Base-by-base conservation (phyloP, 2,329 filamentous ascomycete species). In the Ilyonectria mors-panacis region DNA sequence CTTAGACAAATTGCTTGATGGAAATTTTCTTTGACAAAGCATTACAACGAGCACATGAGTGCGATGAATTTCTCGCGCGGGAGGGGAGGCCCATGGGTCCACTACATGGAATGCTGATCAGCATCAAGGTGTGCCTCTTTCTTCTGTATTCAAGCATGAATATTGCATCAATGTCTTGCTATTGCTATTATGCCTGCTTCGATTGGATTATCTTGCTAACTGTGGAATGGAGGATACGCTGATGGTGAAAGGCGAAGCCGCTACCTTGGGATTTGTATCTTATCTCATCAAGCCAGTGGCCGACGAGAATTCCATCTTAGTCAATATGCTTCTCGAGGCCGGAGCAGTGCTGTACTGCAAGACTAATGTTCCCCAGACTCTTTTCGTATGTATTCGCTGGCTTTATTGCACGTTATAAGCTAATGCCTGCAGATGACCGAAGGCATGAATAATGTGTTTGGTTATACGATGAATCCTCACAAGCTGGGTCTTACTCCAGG, bases 31-130 rank as follows among this genome's bases (percentile, higher is more conserved):
- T 63, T 19, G 42, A 42, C 7, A 37, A 56, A 2, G 53, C 50
- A 28, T 9, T 63, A 2, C 19, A 50, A 8, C 19, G 45, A 3
- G 60, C 60, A 12, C 26, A 63, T 23, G 60, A 28, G 4, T 48
- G 51, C 21, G 60, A 63, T 15, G 60, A 47, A 6, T 30, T 48
- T 21, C 51, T 63, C n/a, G 42, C 51, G 10, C 35, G n/a, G 30
- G 45, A 28, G 10, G 60, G 60, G 4, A 30, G 45, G 12, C 21
- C 42, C 28, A 48, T 50, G 19, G 60, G 60, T 17, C 60, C 51
- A n/a, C 23, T 63, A 6, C 60, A 63, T 21, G 60, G 60, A 13
- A 28, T 63, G 3, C 60, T 51, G 6, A 50, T 63, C 42, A 48
- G 39, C 4, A 8, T 63, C 4, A 63, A 37, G 35, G 35, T 37